phyloP scores from a whole-genome alignment of 805 yeast species.

The Lipomyces starkeyi region DNA sequence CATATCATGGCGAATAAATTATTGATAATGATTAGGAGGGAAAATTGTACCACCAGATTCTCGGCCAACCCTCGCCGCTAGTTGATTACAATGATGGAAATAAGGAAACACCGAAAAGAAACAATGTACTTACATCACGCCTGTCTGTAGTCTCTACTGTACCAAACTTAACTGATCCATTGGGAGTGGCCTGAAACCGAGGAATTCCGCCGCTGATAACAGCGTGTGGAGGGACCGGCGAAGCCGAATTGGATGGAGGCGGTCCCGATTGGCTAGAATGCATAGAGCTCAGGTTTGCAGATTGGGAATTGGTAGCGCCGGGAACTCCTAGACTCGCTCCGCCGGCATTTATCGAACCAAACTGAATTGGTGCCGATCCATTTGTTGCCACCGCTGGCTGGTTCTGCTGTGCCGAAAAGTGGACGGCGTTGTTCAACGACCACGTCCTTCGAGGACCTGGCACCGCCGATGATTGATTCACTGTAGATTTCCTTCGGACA shows the following conservation, averaged over 20 bases:
- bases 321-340: conserved; percentile 1
- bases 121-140: conserved; percentile 16
- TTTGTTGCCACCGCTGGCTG: conserved; percentile 12
- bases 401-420: conserved; percentile 17
- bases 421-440: conserved; percentile 20
- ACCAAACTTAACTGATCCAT: conserved; percentile 25
- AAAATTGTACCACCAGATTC: not conserved
- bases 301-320: not conserved
- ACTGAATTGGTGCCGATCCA: conserved; percentile 30
- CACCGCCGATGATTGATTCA: conserved; percentile 16
- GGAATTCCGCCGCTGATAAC: conserved; percentile 32
- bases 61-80: not conserved
- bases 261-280: conserved; percentile 6
- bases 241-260: conserved; percentile 20
- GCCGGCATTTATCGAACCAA: conserved; percentile 32
- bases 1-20: not conserved
- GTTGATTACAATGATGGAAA: not conserved
- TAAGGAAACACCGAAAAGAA: not conserved
- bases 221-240: conserved; percentile 31
- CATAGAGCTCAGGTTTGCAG: not conserved
- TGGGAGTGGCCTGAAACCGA: conserved; percentile 19
- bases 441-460: conserved; percentile 22
- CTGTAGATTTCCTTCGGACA: conserved; percentile 26
- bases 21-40: not conserved
- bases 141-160: conserved; percentile 18